Evolutionary conservation across 2,329 filamentous ascomycete species (phyloP).

Genomic region (Sordariomycetes sp.): DNA sequence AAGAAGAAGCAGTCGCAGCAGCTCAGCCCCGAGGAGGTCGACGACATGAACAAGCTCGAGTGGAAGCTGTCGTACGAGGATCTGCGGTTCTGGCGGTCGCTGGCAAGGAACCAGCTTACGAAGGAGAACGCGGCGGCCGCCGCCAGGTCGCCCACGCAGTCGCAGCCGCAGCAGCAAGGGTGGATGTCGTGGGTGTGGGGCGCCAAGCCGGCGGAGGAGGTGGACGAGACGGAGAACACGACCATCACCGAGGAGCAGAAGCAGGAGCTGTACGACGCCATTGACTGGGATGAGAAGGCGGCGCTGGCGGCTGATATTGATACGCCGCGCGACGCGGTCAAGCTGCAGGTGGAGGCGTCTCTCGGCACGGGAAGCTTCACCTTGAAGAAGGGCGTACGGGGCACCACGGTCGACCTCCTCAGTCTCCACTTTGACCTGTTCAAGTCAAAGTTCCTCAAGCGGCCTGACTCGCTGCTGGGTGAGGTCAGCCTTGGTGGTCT

Average conservation of each 20-base stretch:
- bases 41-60: conserved; percentile 68
- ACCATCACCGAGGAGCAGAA: conserved; percentile 92
- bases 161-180: conserved; percentile 55
- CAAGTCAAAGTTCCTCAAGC: conserved; percentile 77
- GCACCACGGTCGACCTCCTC: conserved; percentile 66
- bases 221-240: conserved; percentile 58
- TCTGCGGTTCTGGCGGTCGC: conserved; percentile 89
- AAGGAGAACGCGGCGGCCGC: conserved; percentile 91
- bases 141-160: conserved; percentile 42
- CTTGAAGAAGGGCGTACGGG: conserved; percentile 50
- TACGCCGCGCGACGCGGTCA: conserved; percentile 80
- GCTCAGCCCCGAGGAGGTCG: conserved; percentile 57
- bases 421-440: conserved; percentile 93
- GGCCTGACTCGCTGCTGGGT: conserved; percentile 81
- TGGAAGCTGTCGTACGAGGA: conserved; percentile 89
- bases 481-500: conserved; percentile 87
- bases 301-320: conserved; percentile 81
- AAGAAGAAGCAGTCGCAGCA: conserved; percentile 73
- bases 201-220: conserved; percentile 50
- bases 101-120: conserved; percentile 86
- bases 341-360: conserved; percentile 84
- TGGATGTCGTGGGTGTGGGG: conserved; percentile 95
- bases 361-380: conserved; percentile 97
- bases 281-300: conserved; percentile 97
- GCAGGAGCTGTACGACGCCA: conserved; percentile 92